Evolutionary conservation across 208 protist species (phyloP), one percentile per base, ranked within the genome.

Genomic region (Trypanosoma grayi): DNA sequence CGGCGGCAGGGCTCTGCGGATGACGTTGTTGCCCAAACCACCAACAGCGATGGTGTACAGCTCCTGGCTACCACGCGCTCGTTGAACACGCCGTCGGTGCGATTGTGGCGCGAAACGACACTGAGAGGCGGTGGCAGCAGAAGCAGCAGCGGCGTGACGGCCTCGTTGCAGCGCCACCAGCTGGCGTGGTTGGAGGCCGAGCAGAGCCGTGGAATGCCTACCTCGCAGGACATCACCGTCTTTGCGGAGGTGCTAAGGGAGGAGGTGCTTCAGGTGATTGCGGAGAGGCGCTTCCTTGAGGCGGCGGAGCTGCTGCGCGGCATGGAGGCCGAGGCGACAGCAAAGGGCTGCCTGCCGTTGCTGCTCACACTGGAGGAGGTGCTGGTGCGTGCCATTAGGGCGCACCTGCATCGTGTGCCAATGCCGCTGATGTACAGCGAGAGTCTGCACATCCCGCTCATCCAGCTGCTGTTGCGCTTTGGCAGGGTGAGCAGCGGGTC

Each of bases 381-480:
- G 13, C 77, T 94, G 31, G 85, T 92, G 25, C 22, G 43, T 24
- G 62, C 77, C 8, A 79, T 90, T 8, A 31, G 73, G 39, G 47
- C 54, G 11, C 77, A 79, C 44, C 45, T 92, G 22, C 56, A 72
- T 18, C 48, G 70, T 48, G 50, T 94, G 0, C 82, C 84, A 4
- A 75, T 90, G 56, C 79, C 84, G 16, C 71, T 81, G 13, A 62
- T 89, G 70, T 86, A 87, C 47, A 64, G 76, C 28, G 82, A 94
- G 65, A 90, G 79, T 56, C 48, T 88, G 37, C 87, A 94, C 60
- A 73, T 94, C 28, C 87, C 87, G 25, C 71, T 88, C 4, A 60
- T 90, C 5, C 84, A 90, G 66, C 71, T 94, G 44, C 74, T 94
- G 20, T 66, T 94, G 28, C 75, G 81, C 25, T 88, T 94, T 60